Evolutionary conservation across 2,329 filamentous ascomycete genomes (phyloP), one percentile per base, ranked within the genome.

Genomic region (Neofusicoccum cordaticola): DNA sequence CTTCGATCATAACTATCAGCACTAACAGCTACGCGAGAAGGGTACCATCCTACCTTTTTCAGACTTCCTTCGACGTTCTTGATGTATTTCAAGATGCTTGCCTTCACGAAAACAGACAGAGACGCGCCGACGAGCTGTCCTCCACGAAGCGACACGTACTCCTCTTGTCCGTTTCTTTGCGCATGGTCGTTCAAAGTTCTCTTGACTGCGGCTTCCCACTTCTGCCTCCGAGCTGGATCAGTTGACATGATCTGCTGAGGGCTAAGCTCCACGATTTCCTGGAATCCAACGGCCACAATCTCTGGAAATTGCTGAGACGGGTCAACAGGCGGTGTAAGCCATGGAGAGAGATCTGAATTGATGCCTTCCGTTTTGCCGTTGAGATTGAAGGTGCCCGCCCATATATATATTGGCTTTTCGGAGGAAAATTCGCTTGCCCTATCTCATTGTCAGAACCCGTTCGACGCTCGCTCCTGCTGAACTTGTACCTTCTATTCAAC

Each of bases 181-280:
- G 92, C 88, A 68, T 90, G 86, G 11, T 80, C 78, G 71, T 98
- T 97, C 44, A 99, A 79, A 13, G 89, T 92, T 51, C 82, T 83
- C 68, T 89, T 89, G 27, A 98, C 93, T 3, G 91, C 89, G 62
- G 84, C 80, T 75, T 99, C 95, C 95, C 95, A 99, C 19, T 89
- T 81, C 68, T 92, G 88, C 69, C 94, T 91, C 62, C 91, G 86
- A 2, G 88, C 87, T 1, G 95, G 95, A 74, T 99, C 94, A 66
- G 93, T 98, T 69, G 96, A 97, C 93, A 99, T 97, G 73, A 99
- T 98, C 73, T 99, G 95, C 75, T 98, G 94, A 15, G 96, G 95
- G 71, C 92, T 97, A 52, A 99, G 82, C 73, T 97, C 92, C n/a
- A 99, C 95, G 67, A 99, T 98, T 77, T 99, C 95, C 74, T 99